Base-by-base conservation (phyloP, 2,329 filamentous ascomycete genomes). In the Pseudogymnoascus sp. region DNA sequence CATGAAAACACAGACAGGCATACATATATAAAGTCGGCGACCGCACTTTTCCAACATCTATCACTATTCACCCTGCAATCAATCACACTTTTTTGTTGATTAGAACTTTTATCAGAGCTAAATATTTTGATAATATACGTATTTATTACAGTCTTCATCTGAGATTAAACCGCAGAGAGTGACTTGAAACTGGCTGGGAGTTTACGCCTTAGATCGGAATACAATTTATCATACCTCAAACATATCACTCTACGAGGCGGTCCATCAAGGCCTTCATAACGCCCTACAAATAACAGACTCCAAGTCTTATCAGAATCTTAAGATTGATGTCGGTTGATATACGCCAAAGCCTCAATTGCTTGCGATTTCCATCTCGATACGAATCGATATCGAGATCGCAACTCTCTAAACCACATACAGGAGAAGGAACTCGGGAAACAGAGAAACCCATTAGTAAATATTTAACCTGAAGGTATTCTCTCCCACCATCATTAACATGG, bases 291-390 rank as follows among this genome's bases (percentile, higher is more conserved):
- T 10, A 56, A 56, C 16, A 21, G 28, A 36, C 50, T 14, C 16
- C 10, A 34, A 12, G 50, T 6, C 10, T 34, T 3, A 4, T 21
- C 50, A 34, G 4, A 34, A 56, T 60, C 68, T 69, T 68, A 63
- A 73, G 67, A 71, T 82, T 82, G 81, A 84, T 84, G 81, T 83
- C 81, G 81, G 81, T 82, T 82, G 80, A 82, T 76, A 74, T 80
- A 73, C 80, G 81, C 74, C 76, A 78, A 75, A 79, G 78, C 68
- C 78, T 80, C 66, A 78, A 79, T 69, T 82, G 79, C 66, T 73
- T 83, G 71, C 79, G 80, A 66, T 82, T 81, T 70, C 81, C 81
- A 68, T 79, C 79, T 79, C 78, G 81, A 78, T 78, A 82, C 75
- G 76, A 79, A 73, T 78, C 80, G 64, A 79, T 83, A 72, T 82